Evolutionary conservation across 352 stramenopile genomes (phyloP).

Genomic region (Phytophthora aleatoria): DNA sequence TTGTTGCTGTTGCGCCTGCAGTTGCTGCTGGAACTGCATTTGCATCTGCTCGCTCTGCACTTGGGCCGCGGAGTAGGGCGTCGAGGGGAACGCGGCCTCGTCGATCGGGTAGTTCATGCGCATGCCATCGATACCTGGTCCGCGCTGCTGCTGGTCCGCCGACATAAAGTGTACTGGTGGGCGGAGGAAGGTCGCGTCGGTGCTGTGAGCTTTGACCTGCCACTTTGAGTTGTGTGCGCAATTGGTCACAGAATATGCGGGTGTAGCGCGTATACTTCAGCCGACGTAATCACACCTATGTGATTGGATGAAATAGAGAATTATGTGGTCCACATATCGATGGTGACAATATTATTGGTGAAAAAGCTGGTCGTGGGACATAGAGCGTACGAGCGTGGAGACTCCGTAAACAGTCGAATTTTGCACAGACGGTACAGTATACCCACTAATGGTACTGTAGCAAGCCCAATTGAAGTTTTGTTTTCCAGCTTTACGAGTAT

Average conservation of each 20-base stretch:
- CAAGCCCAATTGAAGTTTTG: neutral
- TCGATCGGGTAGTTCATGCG: conserved; percentile 13
- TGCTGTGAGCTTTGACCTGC: conserved; percentile 7
- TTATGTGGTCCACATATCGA: neutral
- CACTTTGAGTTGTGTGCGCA: conserved; percentile 9
- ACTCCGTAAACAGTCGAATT: conserved; percentile 5
- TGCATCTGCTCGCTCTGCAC: conserved; percentile 29
- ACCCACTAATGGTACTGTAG: neutral
- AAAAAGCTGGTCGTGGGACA: neutral
- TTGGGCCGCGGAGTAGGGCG: conserved; percentile 18
- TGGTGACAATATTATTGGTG: neutral
- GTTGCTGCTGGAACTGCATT: conserved; percentile 39
- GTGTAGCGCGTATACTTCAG: conserved; percentile 10
- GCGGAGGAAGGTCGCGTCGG: neutral
- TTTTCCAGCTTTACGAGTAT: no score
- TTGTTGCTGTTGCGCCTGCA: conserved; percentile 33
- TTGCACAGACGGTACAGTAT: conserved; percentile 1
- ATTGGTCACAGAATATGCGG: conserved; percentile 5
- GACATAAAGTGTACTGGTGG: conserved; percentile 14
- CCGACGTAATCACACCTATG: conserved; percentile 8
- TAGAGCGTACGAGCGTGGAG: neutral
- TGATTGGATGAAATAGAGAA: conserved; percentile 9
- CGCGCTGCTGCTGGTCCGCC: conserved; percentile 21
- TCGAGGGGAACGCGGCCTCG: conserved; percentile 14
- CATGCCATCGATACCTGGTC: conserved; percentile 11